Evolutionary conservation across 164 flowering plant genomes (phyloP).

Genomic region (Hamamelis virginiana): DNA sequence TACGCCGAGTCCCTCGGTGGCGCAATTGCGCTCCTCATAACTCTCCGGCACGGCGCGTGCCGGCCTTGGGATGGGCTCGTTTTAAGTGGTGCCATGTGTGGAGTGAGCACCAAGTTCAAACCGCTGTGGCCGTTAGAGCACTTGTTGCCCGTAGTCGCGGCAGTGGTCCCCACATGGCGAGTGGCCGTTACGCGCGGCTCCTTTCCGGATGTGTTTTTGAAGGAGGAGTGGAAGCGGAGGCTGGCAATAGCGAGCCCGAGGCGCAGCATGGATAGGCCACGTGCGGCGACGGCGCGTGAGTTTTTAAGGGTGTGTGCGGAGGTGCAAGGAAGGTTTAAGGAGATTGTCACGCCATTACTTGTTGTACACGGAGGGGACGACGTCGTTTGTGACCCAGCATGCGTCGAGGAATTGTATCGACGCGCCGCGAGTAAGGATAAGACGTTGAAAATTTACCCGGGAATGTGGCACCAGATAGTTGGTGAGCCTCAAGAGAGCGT

Average conservation of each 20-base stretch:
- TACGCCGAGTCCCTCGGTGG: conserved; percentile 96
- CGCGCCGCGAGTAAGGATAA: conserved; percentile 73
- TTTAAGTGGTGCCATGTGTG: conserved; percentile 96
- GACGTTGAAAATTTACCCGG: conserved; percentile 66
- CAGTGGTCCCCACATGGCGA: conserved; percentile 74
- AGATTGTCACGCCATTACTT: conserved; percentile 65
- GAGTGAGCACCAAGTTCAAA: conserved; percentile 81
- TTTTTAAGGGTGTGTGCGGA: conserved; percentile 71
- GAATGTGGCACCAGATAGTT: conserved; percentile 90
- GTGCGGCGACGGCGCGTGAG: conserved; percentile 87
- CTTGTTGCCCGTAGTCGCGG: conserved; percentile 55
- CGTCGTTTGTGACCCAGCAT: conserved; percentile 78
- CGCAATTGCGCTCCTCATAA: conserved; percentile 76
- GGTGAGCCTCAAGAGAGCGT: conserved; percentile 84
- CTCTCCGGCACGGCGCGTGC: conserved; percentile 40
- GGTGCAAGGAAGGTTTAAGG: conserved; percentile 60
- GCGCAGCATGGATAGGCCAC: conserved; percentile 48
- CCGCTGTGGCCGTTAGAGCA: conserved; percentile 99
- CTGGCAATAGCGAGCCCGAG: conserved; percentile 66
- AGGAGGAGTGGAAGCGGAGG: conserved; percentile 82
- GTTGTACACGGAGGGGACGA: conserved; percentile 80
- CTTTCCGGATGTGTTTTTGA: conserved; percentile 71
- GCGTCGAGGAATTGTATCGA: conserved; percentile 66
- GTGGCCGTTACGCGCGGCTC: conserved; percentile 84
- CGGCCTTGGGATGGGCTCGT: conserved; percentile 66